These are phyloP conservation scores for Lantana camara DNA, from an alignment of 257 asterid genomes.

Conservation along the genomic window DNA sequence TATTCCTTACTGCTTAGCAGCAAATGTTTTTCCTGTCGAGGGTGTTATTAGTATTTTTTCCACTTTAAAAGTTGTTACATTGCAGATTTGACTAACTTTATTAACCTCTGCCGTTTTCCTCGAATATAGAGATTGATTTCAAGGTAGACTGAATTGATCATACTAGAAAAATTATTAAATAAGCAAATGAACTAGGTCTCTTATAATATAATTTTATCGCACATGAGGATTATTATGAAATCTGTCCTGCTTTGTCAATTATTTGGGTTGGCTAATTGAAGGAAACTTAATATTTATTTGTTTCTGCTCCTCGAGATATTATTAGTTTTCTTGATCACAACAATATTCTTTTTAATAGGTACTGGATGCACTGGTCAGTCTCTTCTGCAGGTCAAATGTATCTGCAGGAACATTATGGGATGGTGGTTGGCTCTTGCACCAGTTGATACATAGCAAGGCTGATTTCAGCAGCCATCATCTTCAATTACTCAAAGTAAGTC, in stretches of 20 bases:
- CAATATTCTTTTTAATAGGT: slow-evolving; percentile 58
- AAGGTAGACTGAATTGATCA: slow-evolving; percentile 5
- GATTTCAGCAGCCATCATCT: slow-evolving; percentile 75
- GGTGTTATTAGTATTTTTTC: background rate
- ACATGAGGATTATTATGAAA: slow-evolving; percentile 2
- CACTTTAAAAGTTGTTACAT: background rate
- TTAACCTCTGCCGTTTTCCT: too few species aligned
- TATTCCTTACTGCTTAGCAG: background rate
- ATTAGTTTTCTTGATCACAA: slow-evolving; percentile 17
- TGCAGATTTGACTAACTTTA: slow-evolving; percentile 2
- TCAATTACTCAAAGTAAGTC: slow-evolving; percentile 70
- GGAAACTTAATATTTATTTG: background rate
- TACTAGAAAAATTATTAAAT: too few species aligned
- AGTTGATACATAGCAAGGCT: slow-evolving; percentile 85
- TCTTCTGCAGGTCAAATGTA: slow-evolving; percentile 83
- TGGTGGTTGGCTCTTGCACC: slow-evolving; percentile 99
- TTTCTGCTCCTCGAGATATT: background rate
- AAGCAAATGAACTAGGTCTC: too few species aligned
- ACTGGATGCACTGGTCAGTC: slow-evolving; percentile 92
- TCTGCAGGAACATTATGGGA: slow-evolving; percentile 98
- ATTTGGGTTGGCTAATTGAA: background rate
- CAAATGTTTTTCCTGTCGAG: too few species aligned
- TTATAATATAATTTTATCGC: too few species aligned
- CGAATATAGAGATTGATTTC: background rate
- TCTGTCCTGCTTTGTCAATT: background rate